These are phyloP conservation scores for Zychaea mexicana DNA, from an alignment of 371 early-diverging fungal genomes.

Conservation along the genomic window DNA sequence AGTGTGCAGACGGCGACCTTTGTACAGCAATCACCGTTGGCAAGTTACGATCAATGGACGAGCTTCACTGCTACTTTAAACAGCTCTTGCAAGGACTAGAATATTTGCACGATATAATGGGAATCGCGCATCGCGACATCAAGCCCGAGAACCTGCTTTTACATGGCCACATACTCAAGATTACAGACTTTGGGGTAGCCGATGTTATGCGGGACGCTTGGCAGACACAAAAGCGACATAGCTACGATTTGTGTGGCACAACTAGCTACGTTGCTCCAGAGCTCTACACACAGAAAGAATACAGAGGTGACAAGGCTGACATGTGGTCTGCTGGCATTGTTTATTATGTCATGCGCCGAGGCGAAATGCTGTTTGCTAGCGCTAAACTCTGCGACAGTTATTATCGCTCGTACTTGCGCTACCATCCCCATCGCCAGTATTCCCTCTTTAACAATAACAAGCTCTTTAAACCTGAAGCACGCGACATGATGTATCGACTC, in stretches of 20 bases:
- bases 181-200: slow-evolving; percentile 93
- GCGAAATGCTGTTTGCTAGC: slow-evolving; percentile 62
- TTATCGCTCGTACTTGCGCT: slow-evolving; percentile 57
- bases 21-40: slow-evolving; percentile 36
- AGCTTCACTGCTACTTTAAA: slow-evolving; percentile 55
- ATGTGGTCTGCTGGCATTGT: slow-evolving; percentile 85
- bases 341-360: slow-evolving; percentile 77
- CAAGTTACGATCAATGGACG: slow-evolving; percentile 26
- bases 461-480: slow-evolving; percentile 46
- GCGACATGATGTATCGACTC: slow-evolving; percentile 71
- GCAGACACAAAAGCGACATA: slow-evolving; percentile 66
- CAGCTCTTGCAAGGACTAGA: slow-evolving; percentile 92
- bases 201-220: slow-evolving; percentile 86
- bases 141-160: slow-evolving; percentile 65
- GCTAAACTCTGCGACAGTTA: slow-evolving; percentile 63
- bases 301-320: slow-evolving; percentile 76
- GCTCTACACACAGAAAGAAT: slow-evolving; percentile 51
- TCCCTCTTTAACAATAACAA: slow-evolving; percentile 56
- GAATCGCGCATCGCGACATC: slow-evolving; percentile 66
- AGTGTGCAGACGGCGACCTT: slow-evolving; percentile 55
- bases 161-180: slow-evolving; percentile 55
- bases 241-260: slow-evolving; percentile 80
- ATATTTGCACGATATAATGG: slow-evolving; percentile 42
- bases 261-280: slow-evolving; percentile 92
- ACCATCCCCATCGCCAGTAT: slow-evolving; percentile 39